Percentiles rank a stretch among this genome's conserved stretches.
phyloP scores from a whole-genome alignment of 768 basidiomycete species.

The Boletus rubescentipes region DNA sequence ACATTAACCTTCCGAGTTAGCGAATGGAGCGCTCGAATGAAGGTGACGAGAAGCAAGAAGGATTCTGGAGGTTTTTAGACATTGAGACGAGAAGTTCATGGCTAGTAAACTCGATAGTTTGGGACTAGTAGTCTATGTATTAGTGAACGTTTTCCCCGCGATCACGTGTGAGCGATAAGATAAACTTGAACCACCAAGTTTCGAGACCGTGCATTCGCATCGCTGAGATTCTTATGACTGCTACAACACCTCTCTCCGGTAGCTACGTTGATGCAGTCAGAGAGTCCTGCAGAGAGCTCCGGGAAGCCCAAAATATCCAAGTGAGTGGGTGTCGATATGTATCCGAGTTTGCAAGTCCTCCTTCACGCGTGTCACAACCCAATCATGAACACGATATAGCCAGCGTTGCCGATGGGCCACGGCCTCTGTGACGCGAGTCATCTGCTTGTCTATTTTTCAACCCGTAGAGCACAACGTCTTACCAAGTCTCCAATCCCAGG shows the following conservation, averaged over 20 bases:
- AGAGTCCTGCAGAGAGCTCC: slow-evolving; percentile 48
- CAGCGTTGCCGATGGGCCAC: not conserved
- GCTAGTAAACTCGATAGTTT: not conserved
- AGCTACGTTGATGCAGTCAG: slow-evolving; percentile 52
- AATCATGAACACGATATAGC: not conserved
- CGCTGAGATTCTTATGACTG: slow-evolving; percentile 10
- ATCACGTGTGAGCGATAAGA: slow-evolving; percentile 23
- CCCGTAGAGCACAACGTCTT: slow-evolving; percentile 1
- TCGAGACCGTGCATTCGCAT: too few relatives aligned
- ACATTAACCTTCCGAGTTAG: slow-evolving; percentile 25
- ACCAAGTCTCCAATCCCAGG: slow-evolving; percentile 39
- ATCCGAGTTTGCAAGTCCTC: not conserved
- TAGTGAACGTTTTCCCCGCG: slow-evolving; percentile 2
- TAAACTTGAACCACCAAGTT: too few relatives aligned
- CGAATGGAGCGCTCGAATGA: slow-evolving; percentile 11
- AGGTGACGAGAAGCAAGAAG: slow-evolving; percentile 2
- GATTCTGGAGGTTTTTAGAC: slow-evolving; percentile 11
- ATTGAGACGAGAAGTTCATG: slow-evolving; percentile 18
- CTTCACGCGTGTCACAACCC: slow-evolving; percentile 3
- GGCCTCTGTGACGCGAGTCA: not conserved
- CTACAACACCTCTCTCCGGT: slow-evolving; percentile 45
- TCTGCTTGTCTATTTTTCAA: not conserved
- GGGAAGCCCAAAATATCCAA: slow-evolving; percentile 47
- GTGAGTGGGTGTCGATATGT: slow-evolving; percentile 39
- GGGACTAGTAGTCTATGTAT: not conserved